Conservation (phyloP, 805 yeast genomes). For the Spathaspora girioi region DNA sequence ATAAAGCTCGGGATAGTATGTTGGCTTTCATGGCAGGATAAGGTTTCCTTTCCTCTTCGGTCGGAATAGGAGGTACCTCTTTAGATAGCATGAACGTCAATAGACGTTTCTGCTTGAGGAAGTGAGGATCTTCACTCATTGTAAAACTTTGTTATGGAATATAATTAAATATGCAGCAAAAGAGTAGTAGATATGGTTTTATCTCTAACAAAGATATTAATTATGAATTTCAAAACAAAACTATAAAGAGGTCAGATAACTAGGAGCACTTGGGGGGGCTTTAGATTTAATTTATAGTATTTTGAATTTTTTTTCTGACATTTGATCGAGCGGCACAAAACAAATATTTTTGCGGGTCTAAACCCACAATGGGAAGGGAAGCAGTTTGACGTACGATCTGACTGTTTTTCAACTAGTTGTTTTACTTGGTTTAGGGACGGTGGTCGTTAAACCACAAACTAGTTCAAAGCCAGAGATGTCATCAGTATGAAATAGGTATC, state of each 20-base stretch:
- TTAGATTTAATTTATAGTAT: background rate
- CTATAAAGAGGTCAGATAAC: background rate
- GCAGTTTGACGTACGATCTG: background rate
- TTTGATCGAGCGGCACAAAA: background rate
- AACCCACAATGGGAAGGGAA: no score
- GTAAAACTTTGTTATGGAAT: background rate
- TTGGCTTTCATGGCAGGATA: conserved; percentile 44
- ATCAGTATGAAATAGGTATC: no score
- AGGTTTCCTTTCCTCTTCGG: conserved; percentile 43
- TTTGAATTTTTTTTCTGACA: background rate
- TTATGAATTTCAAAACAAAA: no score
- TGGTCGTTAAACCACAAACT: background rate
- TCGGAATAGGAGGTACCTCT: conserved; percentile 51
- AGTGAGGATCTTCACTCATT: conserved; percentile 1
- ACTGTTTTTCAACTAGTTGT: background rate
- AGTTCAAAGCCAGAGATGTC: no score
- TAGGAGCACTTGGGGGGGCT: background rate
- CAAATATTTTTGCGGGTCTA: background rate
- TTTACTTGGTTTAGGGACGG: background rate
- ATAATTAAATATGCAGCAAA: background rate
- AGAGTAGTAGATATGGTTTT: background rate
- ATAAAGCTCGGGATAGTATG: conserved; percentile 41
- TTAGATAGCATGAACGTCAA: conserved; percentile 32
- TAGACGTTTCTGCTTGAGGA: conserved; percentile 28
- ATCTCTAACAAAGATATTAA: background rate